Evolutionary conservation across 75 land plant species (phyloP).

Genomic region (Azolla pinnata): DNA sequence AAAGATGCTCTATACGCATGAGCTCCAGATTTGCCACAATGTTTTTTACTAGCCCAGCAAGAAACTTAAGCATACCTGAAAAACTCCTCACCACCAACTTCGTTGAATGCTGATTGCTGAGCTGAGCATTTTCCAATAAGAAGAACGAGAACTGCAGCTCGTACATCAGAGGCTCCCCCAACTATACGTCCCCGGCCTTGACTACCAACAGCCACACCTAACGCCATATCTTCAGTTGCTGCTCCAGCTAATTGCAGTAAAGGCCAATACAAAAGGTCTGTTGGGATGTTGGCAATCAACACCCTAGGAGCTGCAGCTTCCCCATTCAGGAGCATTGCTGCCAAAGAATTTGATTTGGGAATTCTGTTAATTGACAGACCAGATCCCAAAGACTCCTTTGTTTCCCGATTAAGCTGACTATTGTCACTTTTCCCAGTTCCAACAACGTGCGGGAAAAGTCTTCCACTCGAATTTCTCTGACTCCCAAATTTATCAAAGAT

Average conservation of each 20-base stretch:
- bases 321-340: constrained; percentile 68
- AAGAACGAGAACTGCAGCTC: constrained; percentile 78
- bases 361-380: background rate
- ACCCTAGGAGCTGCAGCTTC: constrained; percentile 80
- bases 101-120: constrained; percentile 67
- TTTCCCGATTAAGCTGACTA: background rate
- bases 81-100: constrained; percentile 93
- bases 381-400: background rate
- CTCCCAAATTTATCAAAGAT: constrained; percentile 23
- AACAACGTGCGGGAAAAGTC: constrained; percentile 1
- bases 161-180: constrained; percentile 88
- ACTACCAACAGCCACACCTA: constrained; percentile 96
- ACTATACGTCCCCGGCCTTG: constrained; percentile 80
- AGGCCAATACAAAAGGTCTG: constrained; percentile 88
- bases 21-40: background rate
- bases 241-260: constrained; percentile 95
- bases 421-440: constrained; percentile 4
- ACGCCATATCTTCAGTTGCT: constrained; percentile 82
- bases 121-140: constrained; percentile 87
- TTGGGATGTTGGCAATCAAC: constrained; percentile 69
- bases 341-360: constrained; percentile 60
- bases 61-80: constrained; percentile 51
- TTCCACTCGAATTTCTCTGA: constrained; percentile 1
- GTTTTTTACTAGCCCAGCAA: no score
- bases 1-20: no score